phyloP scores from a whole-genome alignment of 208 protist species.

The Kentomonas sorsogonicus region DNA sequence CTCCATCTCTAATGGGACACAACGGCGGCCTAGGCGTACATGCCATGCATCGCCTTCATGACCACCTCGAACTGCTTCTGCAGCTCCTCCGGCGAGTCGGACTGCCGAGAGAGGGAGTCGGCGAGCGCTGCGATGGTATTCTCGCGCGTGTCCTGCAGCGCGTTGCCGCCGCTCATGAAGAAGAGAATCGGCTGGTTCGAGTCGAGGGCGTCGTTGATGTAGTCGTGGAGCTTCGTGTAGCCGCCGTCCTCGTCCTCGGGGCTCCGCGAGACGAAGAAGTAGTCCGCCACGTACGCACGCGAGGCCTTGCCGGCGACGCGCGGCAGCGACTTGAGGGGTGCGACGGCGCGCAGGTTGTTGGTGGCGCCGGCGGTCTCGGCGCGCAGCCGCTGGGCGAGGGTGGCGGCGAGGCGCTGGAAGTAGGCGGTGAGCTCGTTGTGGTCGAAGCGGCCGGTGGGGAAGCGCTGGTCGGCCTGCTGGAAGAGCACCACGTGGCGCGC shows the following conservation, averaged over 20 bases:
- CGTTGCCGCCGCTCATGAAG: slow-evolving; percentile 25
- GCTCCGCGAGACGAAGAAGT: slow-evolving; percentile 51
- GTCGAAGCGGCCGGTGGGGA: slow-evolving; percentile 25
- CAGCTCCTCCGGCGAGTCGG: slow-evolving; percentile 19
- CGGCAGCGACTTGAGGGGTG: slow-evolving; percentile 26
- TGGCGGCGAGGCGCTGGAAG: slow-evolving; percentile 19
- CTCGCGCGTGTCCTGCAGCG: slow-evolving; percentile 29
- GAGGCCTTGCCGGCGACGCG: slow-evolving; percentile 27
- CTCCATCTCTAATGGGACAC: no score
- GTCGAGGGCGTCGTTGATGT: slow-evolving; percentile 23
- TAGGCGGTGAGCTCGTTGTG: slow-evolving; percentile 26
- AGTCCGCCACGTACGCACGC: slow-evolving; percentile 35
- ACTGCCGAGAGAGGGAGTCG: slow-evolving; percentile 15
- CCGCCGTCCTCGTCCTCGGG: slow-evolving; percentile 26
- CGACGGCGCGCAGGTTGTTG: slow-evolving; percentile 28
- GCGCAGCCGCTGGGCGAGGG: slow-evolving; percentile 1
- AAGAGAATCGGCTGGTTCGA: slow-evolving; percentile 30
- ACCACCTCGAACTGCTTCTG: slow-evolving; percentile 29
- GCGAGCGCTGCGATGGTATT: slow-evolving; percentile 35
- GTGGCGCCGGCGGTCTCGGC: slow-evolving; percentile 2
- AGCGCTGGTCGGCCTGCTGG: slow-evolving; percentile 24
- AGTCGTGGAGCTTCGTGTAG: slow-evolving; percentile 34
- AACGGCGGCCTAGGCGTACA: no score
- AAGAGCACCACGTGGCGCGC: slow-evolving; percentile 41
- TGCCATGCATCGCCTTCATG: slow-evolving; percentile 17